phyloP scores from a whole-genome alignment of 768 basidiomycete genomes.

The Collybiopsis confluens region DNA sequence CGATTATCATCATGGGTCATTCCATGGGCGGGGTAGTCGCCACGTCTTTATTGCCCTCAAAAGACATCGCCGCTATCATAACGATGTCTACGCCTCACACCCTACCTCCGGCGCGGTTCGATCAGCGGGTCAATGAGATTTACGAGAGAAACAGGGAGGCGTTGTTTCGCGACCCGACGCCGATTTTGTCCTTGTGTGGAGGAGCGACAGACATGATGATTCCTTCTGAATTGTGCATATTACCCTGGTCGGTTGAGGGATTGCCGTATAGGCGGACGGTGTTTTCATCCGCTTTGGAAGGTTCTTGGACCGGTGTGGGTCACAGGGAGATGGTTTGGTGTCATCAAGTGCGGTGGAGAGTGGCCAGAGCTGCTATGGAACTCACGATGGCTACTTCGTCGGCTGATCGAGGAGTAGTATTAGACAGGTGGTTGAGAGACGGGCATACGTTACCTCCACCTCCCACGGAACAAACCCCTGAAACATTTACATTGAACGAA shows the following conservation, averaged over 20 bases:
- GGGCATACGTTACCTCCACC: slow-evolving; percentile 47
- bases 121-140: slow-evolving; percentile 71
- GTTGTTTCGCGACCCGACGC: slow-evolving; percentile 47
- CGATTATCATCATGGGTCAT: slow-evolving; percentile 81
- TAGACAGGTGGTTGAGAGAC: slow-evolving; percentile 70
- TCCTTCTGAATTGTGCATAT: slow-evolving; percentile 81
- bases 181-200: slow-evolving; percentile 83
- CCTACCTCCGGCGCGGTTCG: slow-evolving; percentile 85
- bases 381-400: slow-evolving; percentile 33
- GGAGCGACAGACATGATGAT: slow-evolving; percentile 91
- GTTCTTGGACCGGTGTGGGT: slow-evolving; percentile 93
- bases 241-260: slow-evolving; percentile 30
- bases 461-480: slow-evolving; percentile 11
- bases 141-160: slow-evolving; percentile 45
- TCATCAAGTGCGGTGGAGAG: slow-evolving; percentile 89
- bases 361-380: slow-evolving; percentile 78
- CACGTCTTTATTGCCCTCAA: slow-evolving; percentile 67
- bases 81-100: slow-evolving; percentile 97
- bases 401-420: slow-evolving; percentile 27
- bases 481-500: slow-evolving; percentile 17
- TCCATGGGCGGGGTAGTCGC: slow-evolving; percentile 98
- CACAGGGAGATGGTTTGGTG: slow-evolving; percentile 99
- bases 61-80: slow-evolving; percentile 69
- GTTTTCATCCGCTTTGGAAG: slow-evolving; percentile 84
- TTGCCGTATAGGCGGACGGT: slow-evolving; percentile 53